Evolutionary conservation across 257 asterid genomes (phyloP), one percentile per base, ranked within the genome.

Genomic region (Solanum verrucosum): DNA sequence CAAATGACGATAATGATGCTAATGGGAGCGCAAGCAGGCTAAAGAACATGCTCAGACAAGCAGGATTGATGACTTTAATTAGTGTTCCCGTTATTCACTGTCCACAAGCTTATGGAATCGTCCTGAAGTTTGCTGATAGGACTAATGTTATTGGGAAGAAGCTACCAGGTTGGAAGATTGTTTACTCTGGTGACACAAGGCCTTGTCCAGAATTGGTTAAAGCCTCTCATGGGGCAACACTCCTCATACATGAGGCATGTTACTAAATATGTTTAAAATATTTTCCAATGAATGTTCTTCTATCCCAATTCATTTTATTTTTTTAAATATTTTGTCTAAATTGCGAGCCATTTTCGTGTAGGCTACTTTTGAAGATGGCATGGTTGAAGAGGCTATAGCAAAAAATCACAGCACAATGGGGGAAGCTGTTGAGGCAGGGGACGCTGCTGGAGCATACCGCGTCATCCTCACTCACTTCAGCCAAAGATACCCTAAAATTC

Each of bases 401-500:
- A 91, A 92, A 88, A 93, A 96, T 75, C 99, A 97, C 92, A 95
- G 99, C 94, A 97, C 99, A 35, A 94, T 98, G 4, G 78, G 86
- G 83, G 99, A 97, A 89, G 99, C 99, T 4, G 87, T 97, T 79
- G 95, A 94, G 65, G 93, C 88, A 0, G 99, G 99, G 34, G 93
- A 93, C 60, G 72, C 92, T 3, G 98, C 99, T 3, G 98, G 96
- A 13, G 98, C 91, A 3, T 96, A 96, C 79, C 94, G 99, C 0
- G 87, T 94, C 14, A 96, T 97, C 44, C 98, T 96, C 6, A 96
- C 99, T 21, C 99, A 96, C 87, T 95, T 95, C 92, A 96, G 99
- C 93, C 99, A 97, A 89, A 91, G 99, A 88, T 97, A 96, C 89
- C 99, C 98, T 6, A 97, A 97, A 90, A 93, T 97, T 84, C 99